These are phyloP conservation scores for Samsoniella hepiali DNA, from an alignment of 2,329 filamentous ascomycete genomes.

Conservation along the genomic window DNA sequence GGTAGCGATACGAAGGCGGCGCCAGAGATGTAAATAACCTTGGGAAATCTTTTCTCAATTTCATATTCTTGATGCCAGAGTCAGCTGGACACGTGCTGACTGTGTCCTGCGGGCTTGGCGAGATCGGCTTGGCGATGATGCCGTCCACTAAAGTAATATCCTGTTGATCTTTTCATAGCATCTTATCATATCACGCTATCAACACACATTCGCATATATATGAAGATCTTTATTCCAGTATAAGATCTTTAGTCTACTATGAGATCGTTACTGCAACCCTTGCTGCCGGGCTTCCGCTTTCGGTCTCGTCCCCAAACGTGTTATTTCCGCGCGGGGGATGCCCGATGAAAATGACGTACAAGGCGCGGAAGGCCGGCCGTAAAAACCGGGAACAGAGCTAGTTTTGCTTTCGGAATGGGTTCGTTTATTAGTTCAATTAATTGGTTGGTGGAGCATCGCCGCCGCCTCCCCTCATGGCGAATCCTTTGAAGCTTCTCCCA, in stretches of 20 bases:
- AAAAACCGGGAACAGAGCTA: no score
- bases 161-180: not conserved
- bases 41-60: no score
- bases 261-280: not conserved
- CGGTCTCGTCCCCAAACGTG: not conserved
- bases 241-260: no score
- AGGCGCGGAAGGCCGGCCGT: not conserved
- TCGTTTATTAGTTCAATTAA: not conserved
- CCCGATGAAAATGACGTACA: not conserved
- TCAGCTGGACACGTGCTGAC: not conserved
- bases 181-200: not conserved
- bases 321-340: not conserved
- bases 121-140: slow-evolving; percentile 1
- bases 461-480: no score
- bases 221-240: no score
- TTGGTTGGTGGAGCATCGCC: not conserved
- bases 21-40: not conserved
- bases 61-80: not conserved
- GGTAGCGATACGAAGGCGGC: not conserved
- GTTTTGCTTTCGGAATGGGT: not conserved
- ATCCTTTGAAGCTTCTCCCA: no score
- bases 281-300: not conserved
- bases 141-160: not conserved
- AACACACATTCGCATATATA: not conserved
- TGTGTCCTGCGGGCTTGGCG: not conserved